These are phyloP conservation scores for Trichoderma virens DNA, from an alignment of 495 filamentous ascomycete species.

Conservation along the genomic window DNA sequence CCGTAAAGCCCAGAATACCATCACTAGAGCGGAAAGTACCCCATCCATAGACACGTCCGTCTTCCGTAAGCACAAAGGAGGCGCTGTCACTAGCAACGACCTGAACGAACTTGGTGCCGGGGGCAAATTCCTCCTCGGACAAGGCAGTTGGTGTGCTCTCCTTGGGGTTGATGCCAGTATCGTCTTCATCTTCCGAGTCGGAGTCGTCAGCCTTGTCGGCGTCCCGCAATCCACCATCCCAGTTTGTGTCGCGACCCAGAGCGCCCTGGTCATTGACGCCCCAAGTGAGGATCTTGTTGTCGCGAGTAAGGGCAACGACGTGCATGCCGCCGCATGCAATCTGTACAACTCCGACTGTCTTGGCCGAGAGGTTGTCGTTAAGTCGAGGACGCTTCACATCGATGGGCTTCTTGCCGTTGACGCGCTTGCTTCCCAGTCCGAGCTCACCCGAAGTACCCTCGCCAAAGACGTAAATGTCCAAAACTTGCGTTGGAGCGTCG, in stretches of 20 bases:
- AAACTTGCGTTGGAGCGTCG: conserved; percentile 28
- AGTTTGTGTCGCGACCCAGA: conserved; percentile 54
- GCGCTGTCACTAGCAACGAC: conserved; percentile 57
- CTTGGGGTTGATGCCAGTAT: conserved; percentile 46
- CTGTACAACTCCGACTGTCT: conserved; percentile 55
- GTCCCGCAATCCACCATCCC: conserved; percentile 51
- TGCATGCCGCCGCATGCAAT: conserved; percentile 62
- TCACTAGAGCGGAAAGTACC: conserved; percentile 59
- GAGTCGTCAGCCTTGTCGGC: conserved; percentile 42
- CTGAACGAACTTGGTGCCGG: conserved; percentile 48
- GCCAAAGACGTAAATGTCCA: conserved; percentile 49
- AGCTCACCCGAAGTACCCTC: conserved; percentile 48
- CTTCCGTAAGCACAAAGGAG: conserved; percentile 56
- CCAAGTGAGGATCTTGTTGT: conserved; percentile 63
- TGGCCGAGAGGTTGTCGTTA: conserved; percentile 41
- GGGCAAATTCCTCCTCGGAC: conserved; percentile 31
- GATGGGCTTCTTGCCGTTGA: conserved; percentile 44
- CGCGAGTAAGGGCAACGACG: conserved; percentile 49
- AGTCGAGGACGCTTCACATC: conserved; percentile 50
- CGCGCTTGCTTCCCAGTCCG: conserved; percentile 37
- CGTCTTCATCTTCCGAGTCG: conserved; percentile 21
- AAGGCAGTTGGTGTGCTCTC: conserved; percentile 51
- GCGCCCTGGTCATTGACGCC: conserved; percentile 63
- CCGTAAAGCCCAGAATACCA: conserved; percentile 63
- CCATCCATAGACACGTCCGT: conserved; percentile 60